Base-by-base conservation (phyloP, 2,329 filamentous ascomycete species). In the Penicillium sp. region DNA sequence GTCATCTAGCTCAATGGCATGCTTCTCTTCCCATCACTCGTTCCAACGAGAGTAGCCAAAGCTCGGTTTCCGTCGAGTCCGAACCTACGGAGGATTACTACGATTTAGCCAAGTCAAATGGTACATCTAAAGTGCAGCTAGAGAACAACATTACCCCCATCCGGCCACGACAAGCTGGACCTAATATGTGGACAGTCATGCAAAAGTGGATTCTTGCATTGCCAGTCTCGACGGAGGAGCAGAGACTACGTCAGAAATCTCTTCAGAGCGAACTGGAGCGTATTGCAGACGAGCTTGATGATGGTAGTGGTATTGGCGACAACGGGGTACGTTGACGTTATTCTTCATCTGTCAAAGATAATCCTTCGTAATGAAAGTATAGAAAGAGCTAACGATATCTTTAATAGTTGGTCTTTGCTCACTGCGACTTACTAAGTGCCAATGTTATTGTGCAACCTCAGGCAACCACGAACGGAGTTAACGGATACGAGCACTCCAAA, bases 391-490 rank as follows among this genome's bases (percentile, higher is more conserved):
- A 48, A 61, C 64, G 21, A 54, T 38, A 14, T 48, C 30, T 35
- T 26, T 21, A 56, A 23, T 72, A 92, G 83, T 86, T 96, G 64
- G 86, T 97, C 48, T 97, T 97, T 77, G 89, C 90, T 61, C 93
- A 97, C 75, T 96, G 92, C 79, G 94, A 99, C 73, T 83, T 99
- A 23, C 80, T 99, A n/a, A 91, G 89, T 71, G 94, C 92, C 63
- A 99, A 99, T 71, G 90, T 99, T 63, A 97, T 99, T 67, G 84
- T 97, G 62, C 81, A 90, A 56, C 87, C 72, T 52, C 51, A 48
- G 9, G 30, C 38, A 35, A 12, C 47, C 35, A 38, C 38, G n/a
- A 58, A 50, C 20, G 56, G 51, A 9, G 24, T 20, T 16, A 48
- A 47, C 6, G 38, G 46, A 16, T 26, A 58, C 3, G 59, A 55